Evolutionary conservation across 176 grass and related monocot species (phyloP), one percentile per base, ranked within the genome.

Genomic region (Zoysia pacifica): DNA sequence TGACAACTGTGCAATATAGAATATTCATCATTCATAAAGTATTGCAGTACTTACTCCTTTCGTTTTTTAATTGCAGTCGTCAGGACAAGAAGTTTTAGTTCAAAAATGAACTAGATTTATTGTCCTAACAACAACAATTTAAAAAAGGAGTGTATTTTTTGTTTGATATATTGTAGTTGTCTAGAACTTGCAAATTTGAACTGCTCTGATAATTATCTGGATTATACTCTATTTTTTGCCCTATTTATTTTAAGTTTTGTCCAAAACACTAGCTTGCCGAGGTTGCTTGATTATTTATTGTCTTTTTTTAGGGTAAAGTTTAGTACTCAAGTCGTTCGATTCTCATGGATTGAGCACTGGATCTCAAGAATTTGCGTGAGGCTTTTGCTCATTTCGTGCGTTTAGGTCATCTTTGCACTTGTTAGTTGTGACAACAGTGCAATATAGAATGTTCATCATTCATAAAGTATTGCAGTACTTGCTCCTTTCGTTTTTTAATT

Each of bases 321-420:
- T 19, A 73, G 48, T 73, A n/a, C 6, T 40, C 78, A 62, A 51
- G 37, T 44, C 6, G 37, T 55, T 44, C 14, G n/a, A 44, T 36
- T 46, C 44, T 58, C 15, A 42, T 53, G 44, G 16, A 3, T 52
- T 7, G 20, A 64, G 43, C 47, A 56, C 48, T 76, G 35, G 77
- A 85, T 85, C 71, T 76, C 42, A 18, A 58, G 6, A 64, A 38
- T 41, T 58, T 37, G 41, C 41, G 4, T 28, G 35, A 41, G 13
- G 6, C 1, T 60, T 82, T 28, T 28, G 28, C 28, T 28, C 28
- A 28, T 28, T 28, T 28, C 28, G 28, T 28, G 28, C 0, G 28
- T 28, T 28, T 28, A 28, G 28, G 28, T 11, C 45, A 1, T 79
- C 39, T 58, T 2, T 1, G 52, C 63, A 11, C n/a, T 58, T 42